Evolutionary conservation across 2,329 filamentous ascomycete species (phyloP).

Genomic region (Aspergillus carbonarius): DNA sequence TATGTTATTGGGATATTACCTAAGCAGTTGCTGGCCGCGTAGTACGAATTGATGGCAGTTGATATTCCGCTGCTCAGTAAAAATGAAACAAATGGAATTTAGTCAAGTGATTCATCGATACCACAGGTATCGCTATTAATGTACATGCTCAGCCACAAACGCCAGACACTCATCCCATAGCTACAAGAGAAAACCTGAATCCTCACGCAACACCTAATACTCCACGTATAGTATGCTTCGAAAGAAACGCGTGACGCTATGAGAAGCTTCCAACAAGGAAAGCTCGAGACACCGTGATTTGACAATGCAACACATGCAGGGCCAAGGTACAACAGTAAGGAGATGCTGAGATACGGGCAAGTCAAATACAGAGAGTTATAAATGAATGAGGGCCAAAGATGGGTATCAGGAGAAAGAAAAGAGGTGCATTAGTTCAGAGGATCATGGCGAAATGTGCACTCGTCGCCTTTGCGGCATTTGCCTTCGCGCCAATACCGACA

Average conservation of each 20-base stretch:
- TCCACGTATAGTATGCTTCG: slow-evolving; percentile 8
- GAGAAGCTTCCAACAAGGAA: background rate
- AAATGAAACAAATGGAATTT: background rate
- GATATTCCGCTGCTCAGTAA: background rate
- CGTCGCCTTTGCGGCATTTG: slow-evolving; percentile 53
- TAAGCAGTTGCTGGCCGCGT: no score
- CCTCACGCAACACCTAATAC: slow-evolving; percentile 9
- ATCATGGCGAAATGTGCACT: slow-evolving; percentile 54
- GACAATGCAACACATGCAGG: background rate
- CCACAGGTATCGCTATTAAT: slow-evolving; percentile 2
- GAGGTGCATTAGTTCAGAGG: slow-evolving; percentile 14
- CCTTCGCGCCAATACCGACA: slow-evolving; percentile 57
- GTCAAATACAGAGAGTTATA: slow-evolving; percentile 9
- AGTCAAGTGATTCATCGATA: no score
- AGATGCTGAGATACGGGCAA: background rate
- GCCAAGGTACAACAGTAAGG: background rate
- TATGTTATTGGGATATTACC: no score
- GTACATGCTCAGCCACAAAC: slow-evolving; percentile 2
- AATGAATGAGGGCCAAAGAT: slow-evolving; percentile 5
- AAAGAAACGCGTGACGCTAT: background rate
- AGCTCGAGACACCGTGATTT: background rate
- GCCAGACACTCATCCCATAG: background rate
- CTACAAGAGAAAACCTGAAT: background rate
- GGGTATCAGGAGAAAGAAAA: slow-evolving; percentile 18
- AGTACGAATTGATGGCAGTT: no score